A percentile compares a stretch with the other conserved stretches of the same genome.
phyloP scores from a whole-genome alignment of 805 yeast species.

The Saccharomycopsis schoenii region DNA sequence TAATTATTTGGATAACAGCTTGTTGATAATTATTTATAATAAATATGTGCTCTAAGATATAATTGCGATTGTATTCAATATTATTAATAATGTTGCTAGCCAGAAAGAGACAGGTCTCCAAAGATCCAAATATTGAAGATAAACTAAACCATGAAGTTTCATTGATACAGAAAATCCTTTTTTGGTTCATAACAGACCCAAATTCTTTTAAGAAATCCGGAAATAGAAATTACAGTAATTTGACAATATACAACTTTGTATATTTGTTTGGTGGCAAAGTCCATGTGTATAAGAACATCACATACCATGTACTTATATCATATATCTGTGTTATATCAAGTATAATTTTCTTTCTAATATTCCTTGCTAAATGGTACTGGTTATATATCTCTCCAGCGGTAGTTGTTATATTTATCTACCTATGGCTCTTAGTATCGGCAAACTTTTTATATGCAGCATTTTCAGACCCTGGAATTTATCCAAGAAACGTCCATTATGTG shows the following conservation, averaged over 20 bases:
- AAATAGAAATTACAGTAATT: conserved; percentile 34
- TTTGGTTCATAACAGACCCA: conserved; percentile 5
- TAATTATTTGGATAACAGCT: neutral
- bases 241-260: conserved; percentile 31
- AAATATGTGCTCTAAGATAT: neutral
- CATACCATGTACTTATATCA: conserved; percentile 32
- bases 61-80: neutral
- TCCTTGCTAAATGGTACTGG: conserved; percentile 48
- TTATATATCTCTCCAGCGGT: conserved; percentile 41
- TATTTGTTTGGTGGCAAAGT: conserved; percentile 62
- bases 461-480: conserved; percentile 63
- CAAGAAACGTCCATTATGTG: conserved; percentile 43
- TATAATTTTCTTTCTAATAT: conserved; percentile 43
- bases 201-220: neutral
- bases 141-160: conserved; percentile 4
- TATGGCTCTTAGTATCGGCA: conserved; percentile 40
- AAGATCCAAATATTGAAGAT: neutral
- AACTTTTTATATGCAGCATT: conserved; percentile 46
- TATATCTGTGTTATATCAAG: conserved; percentile 32
- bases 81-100: neutral
- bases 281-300: conserved; percentile 32
- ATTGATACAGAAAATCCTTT: conserved; percentile 8
- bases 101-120: neutral
- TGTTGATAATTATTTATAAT: neutral
- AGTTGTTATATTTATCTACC: conserved; percentile 47